A percentile compares a stretch with the other conserved stretches of the same genome.
Evolutionary conservation across 2,329 filamentous ascomycete genomes (phyloP).

Genomic region (Ceratocystis variospora): DNA sequence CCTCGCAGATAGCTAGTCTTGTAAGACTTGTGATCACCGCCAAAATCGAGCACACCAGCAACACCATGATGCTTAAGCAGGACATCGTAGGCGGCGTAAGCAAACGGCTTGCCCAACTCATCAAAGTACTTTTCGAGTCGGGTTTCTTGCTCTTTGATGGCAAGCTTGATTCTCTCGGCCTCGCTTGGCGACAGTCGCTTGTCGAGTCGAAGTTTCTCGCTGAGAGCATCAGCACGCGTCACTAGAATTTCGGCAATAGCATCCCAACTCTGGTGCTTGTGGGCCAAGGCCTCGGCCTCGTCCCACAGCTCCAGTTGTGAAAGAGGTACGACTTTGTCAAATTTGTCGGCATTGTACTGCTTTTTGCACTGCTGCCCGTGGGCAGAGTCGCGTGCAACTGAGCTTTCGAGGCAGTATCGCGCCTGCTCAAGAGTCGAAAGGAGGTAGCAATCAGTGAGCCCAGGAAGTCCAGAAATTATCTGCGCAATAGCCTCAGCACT

Average conservation of each 20-base stretch:
- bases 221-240: constrained; percentile 35
- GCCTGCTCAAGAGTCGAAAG: constrained; percentile 40
- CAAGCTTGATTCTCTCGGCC: constrained; percentile 24
- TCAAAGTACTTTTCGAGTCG: constrained; percentile 43
- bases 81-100: constrained; percentile 66
- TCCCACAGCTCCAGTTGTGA: constrained; percentile 44
- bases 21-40: constrained; percentile 52
- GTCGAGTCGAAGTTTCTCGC: constrained; percentile 23
- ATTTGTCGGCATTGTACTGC: constrained; percentile 37
- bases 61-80: constrained; percentile 55
- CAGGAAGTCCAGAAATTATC: constrained; percentile 36
- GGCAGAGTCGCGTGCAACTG: constrained; percentile 31
- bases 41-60: constrained; percentile 55
- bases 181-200: constrained; percentile 25
- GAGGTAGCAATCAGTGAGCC: constrained; percentile 42
- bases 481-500: constrained; percentile 32
- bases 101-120: constrained; percentile 52
- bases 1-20: constrained; percentile 68
- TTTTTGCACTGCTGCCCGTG: constrained; percentile 35
- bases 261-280: constrained; percentile 41
- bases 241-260: constrained; percentile 44
- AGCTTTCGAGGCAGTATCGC: constrained; percentile 35
- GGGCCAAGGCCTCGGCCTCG: constrained; percentile 43
- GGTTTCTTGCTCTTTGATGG: constrained; percentile 32
- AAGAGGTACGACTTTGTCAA: constrained; percentile 39